Conservation (phyloP, 2,329 filamentous ascomycete genomes). For the Teratosphaeria pseudoeucalypti region DNA sequence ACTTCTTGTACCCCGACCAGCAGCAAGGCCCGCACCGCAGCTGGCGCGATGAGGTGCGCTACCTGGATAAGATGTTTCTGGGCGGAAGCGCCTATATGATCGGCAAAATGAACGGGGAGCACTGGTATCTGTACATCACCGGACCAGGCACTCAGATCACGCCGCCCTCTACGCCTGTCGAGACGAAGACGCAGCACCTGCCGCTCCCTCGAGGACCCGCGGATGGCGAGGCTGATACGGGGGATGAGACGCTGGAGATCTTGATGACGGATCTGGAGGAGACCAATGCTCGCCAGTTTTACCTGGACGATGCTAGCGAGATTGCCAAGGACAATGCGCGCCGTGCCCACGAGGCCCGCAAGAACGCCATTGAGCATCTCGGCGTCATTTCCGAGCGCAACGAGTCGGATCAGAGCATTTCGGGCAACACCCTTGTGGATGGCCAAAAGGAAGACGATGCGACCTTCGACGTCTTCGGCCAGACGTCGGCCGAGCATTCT, state of each 20-base stretch:
- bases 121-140: slow-evolving; percentile 97
- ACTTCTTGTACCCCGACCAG: slow-evolving; percentile 90
- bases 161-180: slow-evolving; percentile 64
- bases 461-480: slow-evolving; percentile 71
- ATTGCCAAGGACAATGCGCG: slow-evolving; percentile 73
- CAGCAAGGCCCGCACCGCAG: slow-evolving; percentile 91
- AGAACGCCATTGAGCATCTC: slow-evolving; percentile 48
- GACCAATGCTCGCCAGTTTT: slow-evolving; percentile 57
- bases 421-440: slow-evolving; percentile 25
- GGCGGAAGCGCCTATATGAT: slow-evolving; percentile 98
- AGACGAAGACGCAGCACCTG: slow-evolving; percentile 49
- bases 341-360: slow-evolving; percentile 53
- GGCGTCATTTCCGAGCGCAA: slow-evolving; percentile 48
- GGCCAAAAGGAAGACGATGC: slow-evolving; percentile 30
- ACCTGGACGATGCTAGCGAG: slow-evolving; percentile 72
- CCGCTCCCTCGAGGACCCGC: slow-evolving; percentile 45
- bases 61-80: slow-evolving; percentile 81
- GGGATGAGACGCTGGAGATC: slow-evolving; percentile 65
- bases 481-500: slow-evolving; percentile 54
- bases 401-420: slow-evolving; percentile 26
- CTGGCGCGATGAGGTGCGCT: slow-evolving; percentile 94
- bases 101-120: slow-evolving; percentile 98
- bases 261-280: slow-evolving; percentile 60
- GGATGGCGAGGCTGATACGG: slow-evolving; percentile 26
- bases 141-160: slow-evolving; percentile 71